Conservation (phyloP, 176 grass and related monocot genomes). For the Cenchrus americanus region DNA sequence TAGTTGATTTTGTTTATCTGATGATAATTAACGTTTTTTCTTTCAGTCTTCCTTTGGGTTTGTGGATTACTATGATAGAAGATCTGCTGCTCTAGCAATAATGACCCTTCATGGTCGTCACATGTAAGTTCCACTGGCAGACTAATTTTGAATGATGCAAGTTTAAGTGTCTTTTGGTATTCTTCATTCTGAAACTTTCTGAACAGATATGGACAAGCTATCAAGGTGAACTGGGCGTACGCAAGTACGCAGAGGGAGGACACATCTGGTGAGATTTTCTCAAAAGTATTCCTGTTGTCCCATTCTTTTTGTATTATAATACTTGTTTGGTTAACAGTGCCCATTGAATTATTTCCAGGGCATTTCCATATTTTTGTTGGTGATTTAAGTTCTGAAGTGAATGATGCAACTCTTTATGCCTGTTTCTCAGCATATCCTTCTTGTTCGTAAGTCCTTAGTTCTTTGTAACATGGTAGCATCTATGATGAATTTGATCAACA, state of each 20-base stretch:
- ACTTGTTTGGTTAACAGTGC: constrained; percentile 40
- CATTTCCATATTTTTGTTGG: constrained; percentile 97
- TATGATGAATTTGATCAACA: constrained; percentile 13
- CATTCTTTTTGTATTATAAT: constrained; percentile 34
- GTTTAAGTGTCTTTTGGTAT: constrained; percentile 8
- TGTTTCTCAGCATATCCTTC: constrained; percentile 83
- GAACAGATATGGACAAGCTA: constrained; percentile 83
- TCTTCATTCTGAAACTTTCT: constrained; percentile 22
- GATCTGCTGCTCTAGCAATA: constrained; percentile 81
- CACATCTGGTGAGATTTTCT: constrained; percentile 63
- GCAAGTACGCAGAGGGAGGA: constrained; percentile 88
- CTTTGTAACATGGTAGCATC: constrained; percentile 43
- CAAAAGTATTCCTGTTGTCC: neutral
- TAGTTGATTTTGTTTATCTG: constrained; percentile 26
- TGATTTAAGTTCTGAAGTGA: constrained; percentile 91
- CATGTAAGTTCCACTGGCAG: constrained; percentile 54
- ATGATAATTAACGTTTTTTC: constrained; percentile 6
- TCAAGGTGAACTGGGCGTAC: constrained; percentile 90
- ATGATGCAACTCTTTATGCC: constrained; percentile 88
- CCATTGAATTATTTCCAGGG: constrained; percentile 61
- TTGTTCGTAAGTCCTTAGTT: constrained; percentile 79
- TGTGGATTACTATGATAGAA: constrained; percentile 87
- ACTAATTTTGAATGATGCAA: constrained; percentile 9
- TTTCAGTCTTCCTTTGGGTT: constrained; percentile 85
- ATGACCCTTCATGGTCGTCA: constrained; percentile 77